Evolutionary conservation across 345 rosid genomes (phyloP), one percentile per base, ranked within the genome.

Genomic region (Clausena lansium): DNA sequence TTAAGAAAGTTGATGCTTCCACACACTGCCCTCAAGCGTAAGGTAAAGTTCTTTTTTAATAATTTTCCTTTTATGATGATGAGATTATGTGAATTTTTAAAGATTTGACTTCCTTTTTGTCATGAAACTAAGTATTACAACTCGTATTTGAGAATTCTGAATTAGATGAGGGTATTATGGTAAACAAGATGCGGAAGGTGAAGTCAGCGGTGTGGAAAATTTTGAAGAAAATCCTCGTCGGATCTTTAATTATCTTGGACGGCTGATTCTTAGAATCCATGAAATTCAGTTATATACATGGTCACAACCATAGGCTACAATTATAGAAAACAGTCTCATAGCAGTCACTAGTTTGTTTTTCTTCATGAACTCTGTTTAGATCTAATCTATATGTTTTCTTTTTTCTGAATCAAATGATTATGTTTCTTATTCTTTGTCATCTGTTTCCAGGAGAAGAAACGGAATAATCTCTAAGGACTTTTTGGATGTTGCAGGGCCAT

Each of bases 1-100:
- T 80, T 96, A 79, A 94, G 98, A 69, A 96, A 92, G 84, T 80
- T 92, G 72, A 96, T 96, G 98, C 97, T 92, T 77, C 99, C 97
- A 2, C 88, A 83, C 45, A 39, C 78, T 75, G 98, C 94, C 81
- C 97, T 96, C 78, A 93, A 69, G 64, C 86, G 93, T 25, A 93
- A 89, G 95, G 99, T 92, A 55, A n/a, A 39, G 32, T 6, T 24
- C 5, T 67, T 22, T 38, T n/a, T 64, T 9, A 17, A 1, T 64
- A 7, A 15, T 17, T 60, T 38, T 0, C 27, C 63, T 67, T 39
- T 52, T 4, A 30, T 71, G 6, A 38, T 41, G 67, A 62, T 63
- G 39, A 36, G 39, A 36, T n/a, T n/a, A n/a, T n/a, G n/a, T n/a
- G n/a, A n/a, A n/a, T n/a, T n/a, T n/a, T n/a, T n/a, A n/a, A n/a